Evolutionary conservation across 345 rosid species (phyloP), one percentile per base, ranked within the genome.

Genomic region (Psidium guajava): DNA sequence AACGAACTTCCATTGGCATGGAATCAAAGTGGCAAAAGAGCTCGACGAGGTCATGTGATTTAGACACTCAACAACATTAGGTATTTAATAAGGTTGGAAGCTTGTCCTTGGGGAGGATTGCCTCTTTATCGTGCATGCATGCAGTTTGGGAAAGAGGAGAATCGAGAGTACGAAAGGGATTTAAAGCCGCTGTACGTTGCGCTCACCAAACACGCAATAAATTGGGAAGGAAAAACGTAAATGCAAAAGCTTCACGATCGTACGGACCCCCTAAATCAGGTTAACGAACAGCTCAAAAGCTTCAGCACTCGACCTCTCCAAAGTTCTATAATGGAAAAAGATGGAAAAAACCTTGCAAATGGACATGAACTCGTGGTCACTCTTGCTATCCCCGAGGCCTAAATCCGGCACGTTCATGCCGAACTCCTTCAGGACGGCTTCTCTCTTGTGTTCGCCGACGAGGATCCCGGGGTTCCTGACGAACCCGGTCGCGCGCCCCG

Each of bases 401-500:
- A 97, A 83, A 88, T 97, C 96, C 15, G 98, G 99, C 85, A 92
- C 85, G 82, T 84, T 86, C 47, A 90, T 58, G 55, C 96, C 98
- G 12, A 95, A 90, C 85, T 96, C 98, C 85, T 88, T 89, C 75
- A 93, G 27, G 3, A 96, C 40, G 10, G 94, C 99, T 47, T 87
- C 91, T 36, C 95, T 92, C 87, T 95, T 95, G 85, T 86, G 91
- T 21, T 91, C 91, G 27, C 94, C 92, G 14, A 92, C 93, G 10
- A 97, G 93, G 84, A 95, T 84, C 84, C 99, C 97, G 0, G 99
- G 98, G 27, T 74, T 89, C 87, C 88, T 87, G 8, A 91, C 87
- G 42, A 96, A 97, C 81, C 99, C 99, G 42, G 98, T 96, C 12
- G 96, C 96, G 59, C 91, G 89, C 15, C 98, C 98, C 1, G 98